A percentile compares a stretch with the other conserved stretches of the same genome.
Evolutionary conservation across 768 basidiomycete genomes (phyloP).

Genomic region (Suillus paluster): DNA sequence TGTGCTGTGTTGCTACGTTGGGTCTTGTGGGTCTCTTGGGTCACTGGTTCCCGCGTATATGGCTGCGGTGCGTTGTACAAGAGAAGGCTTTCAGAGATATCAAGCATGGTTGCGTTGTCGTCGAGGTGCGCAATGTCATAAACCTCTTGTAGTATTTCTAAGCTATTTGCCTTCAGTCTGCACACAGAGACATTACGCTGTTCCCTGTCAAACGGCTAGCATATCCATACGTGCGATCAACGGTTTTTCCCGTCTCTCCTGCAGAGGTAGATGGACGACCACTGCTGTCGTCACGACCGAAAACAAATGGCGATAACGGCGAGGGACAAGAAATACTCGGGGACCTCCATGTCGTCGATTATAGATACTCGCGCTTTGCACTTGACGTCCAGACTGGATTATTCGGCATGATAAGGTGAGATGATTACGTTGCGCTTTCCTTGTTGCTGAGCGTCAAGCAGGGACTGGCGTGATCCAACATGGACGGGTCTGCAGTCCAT

Average conservation of each 20-base stretch:
- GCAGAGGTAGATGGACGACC: conserved; percentile 33
- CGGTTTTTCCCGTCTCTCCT: conserved; percentile 65
- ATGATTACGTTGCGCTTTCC: conserved; percentile 7
- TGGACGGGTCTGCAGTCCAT: conserved; percentile 70
- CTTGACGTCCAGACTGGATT: conserved; percentile 83
- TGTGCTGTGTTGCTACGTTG: conserved; percentile 65
- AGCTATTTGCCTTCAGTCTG: conserved; percentile 55
- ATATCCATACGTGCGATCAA: conserved; percentile 80
- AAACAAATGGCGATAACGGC: conserved; percentile 36
- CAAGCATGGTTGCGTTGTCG: conserved; percentile 75
- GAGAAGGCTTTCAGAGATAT: conserved; percentile 84
- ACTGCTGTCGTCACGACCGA: conserved; percentile 30
- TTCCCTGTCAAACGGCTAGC: conserved; percentile 68
- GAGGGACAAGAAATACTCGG: conserved; percentile 45
- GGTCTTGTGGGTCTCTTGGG: conserved; percentile 83
- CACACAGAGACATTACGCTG: conserved; percentile 80
- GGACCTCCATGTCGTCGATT: conserved; percentile 75
- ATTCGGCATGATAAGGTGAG: conserved; percentile 81
- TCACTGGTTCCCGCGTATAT: conserved; percentile 91
- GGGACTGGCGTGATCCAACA: conserved; percentile 87
- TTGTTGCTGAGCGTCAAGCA: conserved; percentile 35
- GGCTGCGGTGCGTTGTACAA: conserved; percentile 85
- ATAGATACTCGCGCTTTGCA: conserved; percentile 90
- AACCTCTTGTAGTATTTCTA: not conserved
- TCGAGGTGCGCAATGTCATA: conserved; percentile 69